Base-by-base conservation (phyloP, 2,329 filamentous ascomycete genomes). In the Epichloe typhina region DNA sequence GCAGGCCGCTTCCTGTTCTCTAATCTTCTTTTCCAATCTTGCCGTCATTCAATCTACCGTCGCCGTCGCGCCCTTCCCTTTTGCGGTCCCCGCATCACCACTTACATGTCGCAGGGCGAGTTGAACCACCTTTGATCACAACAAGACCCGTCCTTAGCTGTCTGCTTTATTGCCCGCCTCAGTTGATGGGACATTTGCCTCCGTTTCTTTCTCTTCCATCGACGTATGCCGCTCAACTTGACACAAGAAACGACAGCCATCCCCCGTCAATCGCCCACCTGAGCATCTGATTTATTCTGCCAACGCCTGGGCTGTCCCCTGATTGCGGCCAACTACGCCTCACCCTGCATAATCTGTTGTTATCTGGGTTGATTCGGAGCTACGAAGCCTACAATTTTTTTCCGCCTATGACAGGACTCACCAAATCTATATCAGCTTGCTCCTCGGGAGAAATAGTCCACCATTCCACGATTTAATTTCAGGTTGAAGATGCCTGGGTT, bases 401-500 rank as follows among this genome's bases (percentile, higher is more conserved):
- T 19, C 13, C n/a, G 39, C 21, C 17, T 15, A 43, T 44, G 47
- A 49, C 15, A 23, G 8, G n/a, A 19, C 21, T 23, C 1, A 26
- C 44, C 33, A 33, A 38, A 19, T 6, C 19, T 43, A 12, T n/a
- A 38, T 37, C 17, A 38, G 8, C 40, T 49, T 35, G 39, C 46
- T 47, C 37, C 13, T 43, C 17, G 17, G 17, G 47, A 36, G 39
- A 5, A 49, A 38, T 31, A 19, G 21, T 21, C 21, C 42, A 41
- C 26, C 42, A 40, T 50, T 13, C 19, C 41, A 13, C 36, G 9
- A 31, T 38, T 21, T 21, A 40, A 46, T 23, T 12, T 33, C 23
- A 37, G 15, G 26, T 47, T 53, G 60, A 72, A 56, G 48, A 81
- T 81, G 77, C 72, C 76, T 54, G 72, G 77, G 59, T 67, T 81